phyloP scores from a whole-genome alignment of 495 filamentous ascomycete genomes.

The Friedmanniomyces endolithicus region DNA sequence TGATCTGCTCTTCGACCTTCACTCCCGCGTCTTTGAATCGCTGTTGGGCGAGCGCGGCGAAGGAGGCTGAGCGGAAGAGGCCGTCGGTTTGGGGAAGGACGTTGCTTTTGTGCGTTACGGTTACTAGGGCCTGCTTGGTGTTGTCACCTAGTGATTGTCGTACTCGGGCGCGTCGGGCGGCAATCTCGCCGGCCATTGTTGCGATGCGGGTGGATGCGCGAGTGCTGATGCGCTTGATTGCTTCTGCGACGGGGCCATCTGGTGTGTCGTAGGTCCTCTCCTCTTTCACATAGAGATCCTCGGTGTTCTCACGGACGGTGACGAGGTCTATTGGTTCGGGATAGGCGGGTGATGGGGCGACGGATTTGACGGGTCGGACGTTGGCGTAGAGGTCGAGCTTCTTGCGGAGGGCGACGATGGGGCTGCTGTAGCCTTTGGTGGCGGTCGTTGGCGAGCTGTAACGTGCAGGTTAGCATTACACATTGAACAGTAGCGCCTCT shows the following conservation, averaged over 20 bases:
- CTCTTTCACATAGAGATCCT: slow-evolving; percentile 98
- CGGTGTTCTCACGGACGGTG: slow-evolving; percentile 96
- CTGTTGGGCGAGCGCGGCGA: slow-evolving; percentile 50
- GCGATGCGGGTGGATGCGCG: slow-evolving; percentile 72
- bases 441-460: slow-evolving; percentile 66
- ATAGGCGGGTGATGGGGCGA: slow-evolving; percentile 36
- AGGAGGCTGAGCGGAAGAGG: slow-evolving; percentile 74
- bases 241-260: slow-evolving; percentile 63
- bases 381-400: slow-evolving; percentile 92
- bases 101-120: slow-evolving; percentile 97
- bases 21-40: slow-evolving; percentile 44
- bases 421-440: slow-evolving; percentile 89
- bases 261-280: slow-evolving; percentile 65
- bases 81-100: slow-evolving; percentile 94
- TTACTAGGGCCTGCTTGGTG: slow-evolving; percentile 68
- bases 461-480: neutral
- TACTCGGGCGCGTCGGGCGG: slow-evolving; percentile 70
- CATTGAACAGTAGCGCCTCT: neutral
- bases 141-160: slow-evolving; percentile 37
- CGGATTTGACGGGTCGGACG: slow-evolving; percentile 88
- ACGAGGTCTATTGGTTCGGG: slow-evolving; percentile 66
- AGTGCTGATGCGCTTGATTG: slow-evolving; percentile 92
- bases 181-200: slow-evolving; percentile 87
- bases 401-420: slow-evolving; percentile 95
- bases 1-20: slow-evolving; percentile 89